Evolutionary conservation across 352 stramenopile genomes (phyloP).

Genomic region (Globisporangium orthogonon): DNA sequence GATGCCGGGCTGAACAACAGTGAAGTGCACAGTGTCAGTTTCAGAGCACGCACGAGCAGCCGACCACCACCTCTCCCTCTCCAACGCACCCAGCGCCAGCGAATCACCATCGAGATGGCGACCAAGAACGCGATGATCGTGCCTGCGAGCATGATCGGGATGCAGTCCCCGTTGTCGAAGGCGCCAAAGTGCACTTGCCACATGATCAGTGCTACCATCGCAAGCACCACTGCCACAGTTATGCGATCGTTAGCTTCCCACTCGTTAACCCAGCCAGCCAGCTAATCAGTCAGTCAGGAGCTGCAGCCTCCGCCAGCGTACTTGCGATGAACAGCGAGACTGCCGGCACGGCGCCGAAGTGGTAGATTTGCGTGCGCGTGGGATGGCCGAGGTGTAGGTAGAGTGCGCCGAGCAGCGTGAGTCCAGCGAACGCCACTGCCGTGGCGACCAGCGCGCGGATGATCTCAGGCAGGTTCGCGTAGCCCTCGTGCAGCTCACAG

Average conservation of each 20-base stretch:
- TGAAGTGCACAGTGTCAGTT: neutral
- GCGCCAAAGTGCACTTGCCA: slow-evolving; percentile 48
- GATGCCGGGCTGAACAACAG: slow-evolving; percentile 44
- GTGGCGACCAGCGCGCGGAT: slow-evolving; percentile 41
- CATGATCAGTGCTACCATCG: slow-evolving; percentile 34
- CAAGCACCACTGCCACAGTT: slow-evolving; percentile 27
- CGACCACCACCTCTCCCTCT: neutral
- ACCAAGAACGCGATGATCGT: slow-evolving; percentile 61
- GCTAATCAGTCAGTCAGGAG: no score
- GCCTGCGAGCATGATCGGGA: slow-evolving; percentile 52
- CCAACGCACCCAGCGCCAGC: slow-evolving; percentile 60
- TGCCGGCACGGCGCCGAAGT: slow-evolving; percentile 45
- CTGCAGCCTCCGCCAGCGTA: slow-evolving; percentile 7
- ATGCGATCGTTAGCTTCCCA: neutral
- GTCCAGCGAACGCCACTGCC: slow-evolving; percentile 32
- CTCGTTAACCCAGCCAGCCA: no score
- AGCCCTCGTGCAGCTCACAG: slow-evolving; percentile 23
- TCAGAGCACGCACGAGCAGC: neutral
- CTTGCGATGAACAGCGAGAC: slow-evolving; percentile 42
- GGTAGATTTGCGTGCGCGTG: slow-evolving; percentile 51
- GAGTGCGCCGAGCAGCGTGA: slow-evolving; percentile 37
- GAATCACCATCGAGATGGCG: slow-evolving; percentile 67
- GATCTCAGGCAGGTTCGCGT: slow-evolving; percentile 21
- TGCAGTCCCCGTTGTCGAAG: slow-evolving; percentile 73
- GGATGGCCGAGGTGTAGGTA: slow-evolving; percentile 66